Evolutionary conservation across 371 early-diverging fungal genomes (phyloP).

Genomic region (Rhizopus delemar): DNA sequence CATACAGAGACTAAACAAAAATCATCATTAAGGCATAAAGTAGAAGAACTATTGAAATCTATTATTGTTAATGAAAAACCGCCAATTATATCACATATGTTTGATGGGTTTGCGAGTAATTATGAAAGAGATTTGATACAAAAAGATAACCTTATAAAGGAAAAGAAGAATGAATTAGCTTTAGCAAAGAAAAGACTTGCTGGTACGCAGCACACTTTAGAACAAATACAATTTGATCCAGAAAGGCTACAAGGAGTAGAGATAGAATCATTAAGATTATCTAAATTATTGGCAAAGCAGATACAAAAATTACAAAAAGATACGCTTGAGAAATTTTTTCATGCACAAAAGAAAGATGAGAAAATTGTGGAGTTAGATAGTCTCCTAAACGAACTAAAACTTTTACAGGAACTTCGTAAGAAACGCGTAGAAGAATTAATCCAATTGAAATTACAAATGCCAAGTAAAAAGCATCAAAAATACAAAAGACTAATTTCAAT

Average conservation of each 20-base stretch:
- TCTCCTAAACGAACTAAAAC: conserved; percentile 2
- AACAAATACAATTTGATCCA: conserved; percentile 29
- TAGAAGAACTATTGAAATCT: conserved; percentile 21
- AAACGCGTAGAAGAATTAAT: conserved; percentile 25
- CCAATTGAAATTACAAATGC: conserved; percentile 24
- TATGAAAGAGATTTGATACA: conserved; percentile 38
- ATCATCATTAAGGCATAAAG: conserved; percentile 18
- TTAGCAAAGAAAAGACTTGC: conserved; percentile 30
- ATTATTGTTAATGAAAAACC: conserved; percentile 18
- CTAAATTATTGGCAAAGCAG: conserved; percentile 10
- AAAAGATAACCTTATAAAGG: conserved; percentile 32
- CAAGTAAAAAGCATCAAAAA: conserved; percentile 41
- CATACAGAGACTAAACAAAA: conserved; percentile 29
- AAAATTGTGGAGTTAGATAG: neutral
- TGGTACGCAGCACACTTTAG: conserved; percentile 27
- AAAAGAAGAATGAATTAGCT: conserved; percentile 32
- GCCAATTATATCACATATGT: conserved; percentile 25
- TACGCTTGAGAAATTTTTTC: neutral
- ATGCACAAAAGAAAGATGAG: conserved; percentile 3
- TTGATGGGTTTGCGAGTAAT: conserved; percentile 32
- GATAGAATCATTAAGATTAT: conserved; percentile 5
- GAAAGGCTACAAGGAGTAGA: conserved; percentile 12
- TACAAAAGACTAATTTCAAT: conserved; percentile 48
- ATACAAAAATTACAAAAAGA: conserved; percentile 15
- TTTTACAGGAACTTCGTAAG: conserved; percentile 22